A percentile compares a stretch with the other conserved stretches of the same genome.
phyloP scores from a whole-genome alignment of 1,284 basidiomycete species.

The Trichosporon asahii region DNA sequence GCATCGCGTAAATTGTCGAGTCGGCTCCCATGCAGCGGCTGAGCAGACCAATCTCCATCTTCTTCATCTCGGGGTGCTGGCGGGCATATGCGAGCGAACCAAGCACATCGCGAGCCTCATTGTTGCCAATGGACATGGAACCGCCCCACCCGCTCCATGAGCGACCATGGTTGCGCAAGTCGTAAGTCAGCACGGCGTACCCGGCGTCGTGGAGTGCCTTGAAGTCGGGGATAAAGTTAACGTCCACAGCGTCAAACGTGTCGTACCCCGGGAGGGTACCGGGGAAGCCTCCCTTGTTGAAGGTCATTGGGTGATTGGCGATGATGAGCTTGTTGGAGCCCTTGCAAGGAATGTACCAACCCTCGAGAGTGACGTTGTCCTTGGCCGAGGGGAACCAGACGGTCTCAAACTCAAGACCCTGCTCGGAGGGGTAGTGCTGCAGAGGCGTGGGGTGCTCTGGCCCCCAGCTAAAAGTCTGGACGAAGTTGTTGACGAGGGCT shows the following conservation, averaged over 20 bases:
- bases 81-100: not conserved
- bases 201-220: constrained; percentile 10
- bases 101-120: constrained; percentile 6
- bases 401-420: constrained; percentile 9
- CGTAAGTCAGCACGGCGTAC: constrained; percentile 10
- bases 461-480: not conserved
- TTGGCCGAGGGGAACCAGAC: constrained; percentile 7
- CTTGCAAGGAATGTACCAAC: constrained; percentile 13
- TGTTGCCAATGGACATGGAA: not conserved
- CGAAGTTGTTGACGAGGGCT: not conserved
- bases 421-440: constrained; percentile 10
- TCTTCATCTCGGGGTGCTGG: not conserved
- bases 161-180: constrained; percentile 16
- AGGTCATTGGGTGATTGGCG: constrained; percentile 18
- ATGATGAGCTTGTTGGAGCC: constrained; percentile 8
- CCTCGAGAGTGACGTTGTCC: constrained; percentile 13
- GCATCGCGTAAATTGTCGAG: not conserved
- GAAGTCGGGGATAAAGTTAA: constrained; percentile 18
- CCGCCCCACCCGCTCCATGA: constrained; percentile 8
- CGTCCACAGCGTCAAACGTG: not conserved
- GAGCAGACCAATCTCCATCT: constrained; percentile 8
- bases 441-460: not conserved
- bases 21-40: constrained; percentile 17
- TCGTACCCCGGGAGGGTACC: constrained; percentile 3
- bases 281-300: constrained; percentile 16